Evolutionary conservation across 805 yeast species (phyloP).

Genomic region (Saturnispora hagleri): DNA sequence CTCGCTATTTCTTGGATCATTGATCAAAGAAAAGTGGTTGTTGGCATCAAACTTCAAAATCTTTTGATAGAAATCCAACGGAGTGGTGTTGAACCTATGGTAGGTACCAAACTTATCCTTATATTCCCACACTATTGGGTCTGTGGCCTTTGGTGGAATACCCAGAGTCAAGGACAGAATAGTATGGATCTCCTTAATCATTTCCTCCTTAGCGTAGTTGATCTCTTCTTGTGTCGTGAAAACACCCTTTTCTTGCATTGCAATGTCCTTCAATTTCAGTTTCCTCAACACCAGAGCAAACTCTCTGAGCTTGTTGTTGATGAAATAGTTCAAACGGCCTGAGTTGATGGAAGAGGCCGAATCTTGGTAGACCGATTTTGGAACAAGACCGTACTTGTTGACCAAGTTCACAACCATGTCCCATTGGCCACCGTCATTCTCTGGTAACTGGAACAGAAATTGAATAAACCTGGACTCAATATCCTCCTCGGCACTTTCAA

Average conservation of each 20-base stretch:
- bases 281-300: slow-evolving; percentile 63
- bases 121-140: slow-evolving; percentile 65
- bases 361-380: slow-evolving; percentile 66
- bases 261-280: slow-evolving; percentile 33
- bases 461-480: slow-evolving; percentile 68
- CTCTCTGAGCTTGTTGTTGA: slow-evolving; percentile 69
- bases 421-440: slow-evolving; percentile 85
- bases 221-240: slow-evolving; percentile 10
- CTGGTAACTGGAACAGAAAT: slow-evolving; percentile 54
- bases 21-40: slow-evolving; percentile 55
- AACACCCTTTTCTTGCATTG: slow-evolving; percentile 13
- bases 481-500: slow-evolving; percentile 56
- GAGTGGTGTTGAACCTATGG: slow-evolving; percentile 47
- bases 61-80: slow-evolving; percentile 53
- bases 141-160: slow-evolving; percentile 66
- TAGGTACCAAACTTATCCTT: slow-evolving; percentile 60
- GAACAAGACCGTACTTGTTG: slow-evolving; percentile 73
- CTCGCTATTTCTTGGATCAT: slow-evolving; percentile 76
- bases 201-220: slow-evolving; percentile 21
- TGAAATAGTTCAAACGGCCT: slow-evolving; percentile 48
- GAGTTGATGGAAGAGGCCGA: slow-evolving; percentile 48
- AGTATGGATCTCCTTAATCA: slow-evolving; percentile 58
- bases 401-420: slow-evolving; percentile 75
- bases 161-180: slow-evolving; percentile 65
- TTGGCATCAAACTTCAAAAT: slow-evolving; percentile 44